Base-by-base conservation (phyloP, 2,329 filamentous ascomycete genomes). In the Hypoxylon sp. region DNA sequence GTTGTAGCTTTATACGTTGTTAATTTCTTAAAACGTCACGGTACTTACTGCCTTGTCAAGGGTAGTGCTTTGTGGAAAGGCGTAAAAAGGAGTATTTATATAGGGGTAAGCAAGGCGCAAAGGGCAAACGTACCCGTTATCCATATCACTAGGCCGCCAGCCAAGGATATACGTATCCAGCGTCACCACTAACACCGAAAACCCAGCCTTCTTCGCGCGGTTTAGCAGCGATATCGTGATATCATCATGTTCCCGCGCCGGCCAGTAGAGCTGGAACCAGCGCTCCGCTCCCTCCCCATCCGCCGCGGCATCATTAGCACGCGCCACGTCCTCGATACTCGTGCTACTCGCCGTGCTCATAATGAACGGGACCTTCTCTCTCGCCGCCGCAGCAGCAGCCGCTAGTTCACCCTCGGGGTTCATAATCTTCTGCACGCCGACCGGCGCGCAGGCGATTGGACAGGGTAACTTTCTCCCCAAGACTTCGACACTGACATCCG, bases 221-320 rank as follows among this genome's bases (percentile, higher is more conserved):
- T 55, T 17, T 10, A 76, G 66, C 27, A 76, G 48, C 37, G 74
- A 76, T 8, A 67, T 31, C 2, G 75, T 75, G 10, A 76, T 70
- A 24, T 76, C 73, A 17, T 70, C 68, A 13, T 74, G 55, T 21
- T 71, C 70, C 11, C 71, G 67, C 37, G 62, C 53, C 1, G 74
- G 74, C 75, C 75, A 76, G 56, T 76, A 76, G n/a, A 76, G 64
- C 69, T 76, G 74, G 32, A 69, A 76, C 73, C 70, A 76, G 2
- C 73, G 67, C 51, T 67, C 59, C 24, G 54, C 65, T 3, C n/a
- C 51, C 2, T 39, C 27, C 35, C 37, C 37, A n/a, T 13, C 39
- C 6, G 31, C 63, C 0, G 71, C 71, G 2, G 70, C 67, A 19
- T 72, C 75, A 19, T 64, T 76, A 15, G 75, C 75, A 32, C 51